Evolutionary conservation across 2,329 filamentous ascomycete genomes (phyloP), one percentile per base, ranked within the genome.

Genomic region (Geosmithia flava): DNA sequence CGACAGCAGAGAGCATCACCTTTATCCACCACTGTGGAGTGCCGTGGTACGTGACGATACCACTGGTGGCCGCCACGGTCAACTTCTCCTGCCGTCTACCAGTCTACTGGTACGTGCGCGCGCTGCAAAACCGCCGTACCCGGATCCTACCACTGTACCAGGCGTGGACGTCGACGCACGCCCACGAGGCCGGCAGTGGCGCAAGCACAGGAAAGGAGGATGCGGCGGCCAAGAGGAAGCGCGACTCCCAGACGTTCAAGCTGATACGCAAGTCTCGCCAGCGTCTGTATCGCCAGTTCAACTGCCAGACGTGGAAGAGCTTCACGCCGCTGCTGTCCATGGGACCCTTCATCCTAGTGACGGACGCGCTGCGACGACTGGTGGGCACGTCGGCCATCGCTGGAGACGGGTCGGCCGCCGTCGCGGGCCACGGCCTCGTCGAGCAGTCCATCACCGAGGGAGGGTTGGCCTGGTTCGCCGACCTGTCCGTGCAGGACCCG

Each of bases 1-100:
- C 59, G 45, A 63, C 71, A 3, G 68, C 73, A 30, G 59, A 69
- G 47, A 55, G 66, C 50, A 65, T 80, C 46, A 57, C 66, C 37
- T 61, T 60, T 44, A 47, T 72, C 10, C 75, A 80, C 55, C 49
- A 51, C 20, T 63, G 65, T 20, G 67, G 68, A 39, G 56, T 72
- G 1, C 74, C 75, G 1, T 80, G 76, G 76, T 77, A 66, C 53
- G 53, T 77, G 30, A 66, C 69, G 27, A 74, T 80, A 44, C 75
- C 76, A 4, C 62, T 74, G n/a, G 61, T 74, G 15, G 72, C 74
- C 7, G 51, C 77, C 2, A 58, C 62, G 44, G 59, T 77, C 55
- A 72, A 67, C 58, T 54, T 68, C 40, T 49, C 67, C 45, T 55
- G 72, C 50, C 67, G 75, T 15, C 57, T 76, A 4, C 76, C 76